Conservation (phyloP, 352 stramenopile genomes). For the Phytophthora litchii region DNA sequence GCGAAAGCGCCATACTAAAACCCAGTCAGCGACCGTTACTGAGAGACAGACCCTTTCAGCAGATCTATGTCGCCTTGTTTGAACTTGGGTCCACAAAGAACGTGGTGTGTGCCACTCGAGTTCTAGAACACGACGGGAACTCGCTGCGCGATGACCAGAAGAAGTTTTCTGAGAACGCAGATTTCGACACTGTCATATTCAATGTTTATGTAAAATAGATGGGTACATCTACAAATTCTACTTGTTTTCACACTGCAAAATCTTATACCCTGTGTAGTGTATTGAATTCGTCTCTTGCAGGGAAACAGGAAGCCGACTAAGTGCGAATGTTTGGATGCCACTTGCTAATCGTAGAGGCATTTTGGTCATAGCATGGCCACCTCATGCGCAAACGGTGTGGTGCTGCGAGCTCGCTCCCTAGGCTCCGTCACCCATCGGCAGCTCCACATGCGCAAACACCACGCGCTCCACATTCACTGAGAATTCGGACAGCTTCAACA, state of each 20-base stretch:
- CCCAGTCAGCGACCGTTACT: slow-evolving; percentile 8
- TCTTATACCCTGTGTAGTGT: not conserved
- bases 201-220: not conserved
- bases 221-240: not conserved
- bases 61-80: slow-evolving; percentile 15
- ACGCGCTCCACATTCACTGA: slow-evolving; percentile 1
- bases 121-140: slow-evolving; percentile 21
- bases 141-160: slow-evolving; percentile 17
- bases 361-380: not conserved
- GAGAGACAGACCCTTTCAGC: slow-evolving; percentile 2
- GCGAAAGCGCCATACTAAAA: slow-evolving; percentile 7
- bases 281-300: not conserved
- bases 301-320: not conserved
- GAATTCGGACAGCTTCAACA: slow-evolving; percentile 15
- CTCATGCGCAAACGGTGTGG: slow-evolving; percentile 10
- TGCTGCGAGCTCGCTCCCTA: not conserved
- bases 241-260: not conserved
- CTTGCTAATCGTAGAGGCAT: slow-evolving; percentile 16
- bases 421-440: slow-evolving; percentile 1
- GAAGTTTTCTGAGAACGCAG: slow-evolving; percentile 24
- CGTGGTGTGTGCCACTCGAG: slow-evolving; percentile 21
- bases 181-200: not conserved
- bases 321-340: slow-evolving; percentile 15
- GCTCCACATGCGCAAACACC: slow-evolving; percentile 23
- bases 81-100: slow-evolving; percentile 21